Base-by-base conservation (phyloP, 768 basidiomycete genomes). In the Lactarius hatsudake region DNA sequence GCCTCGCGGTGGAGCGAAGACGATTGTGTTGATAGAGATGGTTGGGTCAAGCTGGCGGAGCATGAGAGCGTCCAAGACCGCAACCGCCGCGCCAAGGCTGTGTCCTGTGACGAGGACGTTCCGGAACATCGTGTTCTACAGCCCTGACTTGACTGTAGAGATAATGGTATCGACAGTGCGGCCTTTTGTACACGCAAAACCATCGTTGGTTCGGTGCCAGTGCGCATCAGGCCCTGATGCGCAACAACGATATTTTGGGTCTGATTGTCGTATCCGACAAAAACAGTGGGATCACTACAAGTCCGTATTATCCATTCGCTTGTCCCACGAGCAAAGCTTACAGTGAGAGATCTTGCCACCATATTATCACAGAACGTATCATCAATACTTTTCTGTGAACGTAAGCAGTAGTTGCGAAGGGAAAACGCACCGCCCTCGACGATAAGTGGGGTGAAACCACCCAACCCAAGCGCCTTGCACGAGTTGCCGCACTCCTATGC, bases 41-140 rank as follows among this genome's bases (percentile, higher is more conserved):
- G 75, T 75, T 13, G 77, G 61, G 55, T 75, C 75, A 43, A 83
- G 77, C 67, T 75, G 72, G 40, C 74, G 75, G 59, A 84, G 75
- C 73, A 81, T 75, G 53, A 79, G 72, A 15, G 79, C 79, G 69
- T 82, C 82, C 66, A 84, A 76, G 38, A 77, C 75, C n/a, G 82
- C 80, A 48, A 84, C 75, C 3, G 82, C 82, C 12, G 79, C 82
- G 40, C 82, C 82, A 8, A 84, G 75, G 5, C 80, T 80, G 68
- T 81, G 83, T 0, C 82, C 81, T 53, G 81, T 78, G 28, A 82
- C 63, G 2, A 81, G 78, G 36, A 84, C 79, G 20, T 79, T 80
- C 55, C 67, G 76, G 15, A 71, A 72, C 10, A 69, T 74, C 26
- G 62, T 77, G 23, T 62, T 74, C n/a, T 68, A 66, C 26, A 81